Base-by-base conservation (phyloP, 2,329 filamentous ascomycete species). In the Clonostachys rhizophaga region DNA sequence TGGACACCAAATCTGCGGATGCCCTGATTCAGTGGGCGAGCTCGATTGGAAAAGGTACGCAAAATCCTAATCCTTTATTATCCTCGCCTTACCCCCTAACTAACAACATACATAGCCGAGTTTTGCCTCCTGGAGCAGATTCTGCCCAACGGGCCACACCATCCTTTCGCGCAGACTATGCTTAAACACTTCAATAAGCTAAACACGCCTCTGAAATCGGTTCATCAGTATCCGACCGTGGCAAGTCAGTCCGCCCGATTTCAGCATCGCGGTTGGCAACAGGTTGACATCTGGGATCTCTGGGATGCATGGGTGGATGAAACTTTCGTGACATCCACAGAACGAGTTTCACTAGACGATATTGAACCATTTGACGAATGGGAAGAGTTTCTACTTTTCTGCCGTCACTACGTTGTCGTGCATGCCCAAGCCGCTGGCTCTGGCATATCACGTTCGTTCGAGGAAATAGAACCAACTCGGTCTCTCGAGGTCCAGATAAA, bases 341-440 rank as follows among this genome's bases (percentile, higher is more conserved):
- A 89, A 51, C 78, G 89, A 52, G 69, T 62, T 35, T 68, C 68
- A 11, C 67, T 96, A 13, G 86, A 96, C 55, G 60, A 69, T 1
- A 66, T 91, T 14, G 92, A 96, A 59, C 83, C 86, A 1, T 96
- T 97, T 60, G 92, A 97, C 63, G 91, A 96, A 66, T 96, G 90
- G 90, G 92, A 97, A 65, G 92, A 96, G 58, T 91, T 96, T 60
- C 84, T 87, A 3, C 71, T 96, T 1, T 96, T 95, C 63, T 83
- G 81, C 3, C 83, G 84, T 34, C 91, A 96, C 65, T 95, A 96
- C 64, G 87, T 91, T 55, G 68, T 96, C 40, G 73, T 95, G 9
- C 73, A 82, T 44, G 89, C 89, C 11, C 53, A 46, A 10, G 5
- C 10, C 13, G 30, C 35, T 12, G 10, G 11, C 4, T 18, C 20